These are phyloP conservation scores for Naganishia sp. DNA, from an alignment of 1,284 basidiomycete genomes.

Conservation along the genomic window DNA sequence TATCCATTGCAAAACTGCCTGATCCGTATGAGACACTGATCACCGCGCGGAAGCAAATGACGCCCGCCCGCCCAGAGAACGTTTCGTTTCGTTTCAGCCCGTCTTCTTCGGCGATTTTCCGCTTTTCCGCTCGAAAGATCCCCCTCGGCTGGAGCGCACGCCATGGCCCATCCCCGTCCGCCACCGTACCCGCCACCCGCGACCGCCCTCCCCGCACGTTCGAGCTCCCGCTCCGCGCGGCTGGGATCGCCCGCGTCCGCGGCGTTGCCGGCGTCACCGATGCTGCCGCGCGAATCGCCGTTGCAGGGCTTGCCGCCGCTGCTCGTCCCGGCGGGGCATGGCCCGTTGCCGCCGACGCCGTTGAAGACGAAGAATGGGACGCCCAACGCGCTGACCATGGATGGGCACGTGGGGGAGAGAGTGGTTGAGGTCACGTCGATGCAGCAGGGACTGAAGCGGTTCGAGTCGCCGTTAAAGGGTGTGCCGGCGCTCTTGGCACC, in stretches of 20 bases:
- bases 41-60: neutral
- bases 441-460: neutral
- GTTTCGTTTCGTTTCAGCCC: no score
- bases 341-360: no score
- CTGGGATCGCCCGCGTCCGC: neutral
- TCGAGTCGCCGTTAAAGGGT: slow-evolving; percentile 17
- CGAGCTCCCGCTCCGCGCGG: neutral
- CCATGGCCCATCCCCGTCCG: neutral
- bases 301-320: slow-evolving; percentile 12
- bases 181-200: neutral
- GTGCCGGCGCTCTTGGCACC: slow-evolving; percentile 26
- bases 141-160: neutral
- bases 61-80: neutral
- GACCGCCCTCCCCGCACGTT: neutral
- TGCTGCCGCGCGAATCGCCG: neutral
- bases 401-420: no score
- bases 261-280: no score
- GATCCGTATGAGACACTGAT: neutral
- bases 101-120: no score
- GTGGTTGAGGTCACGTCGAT: neutral
- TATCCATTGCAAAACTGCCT: neutral
- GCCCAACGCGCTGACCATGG: no score
- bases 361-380: no score
- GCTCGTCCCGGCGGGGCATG: slow-evolving; percentile 1
- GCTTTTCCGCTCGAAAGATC: no score